Percentiles rank a stretch among this genome's conserved stretches.
phyloP scores from a whole-genome alignment of 23 red algal genomes.

The Chondrus crispus region DNA sequence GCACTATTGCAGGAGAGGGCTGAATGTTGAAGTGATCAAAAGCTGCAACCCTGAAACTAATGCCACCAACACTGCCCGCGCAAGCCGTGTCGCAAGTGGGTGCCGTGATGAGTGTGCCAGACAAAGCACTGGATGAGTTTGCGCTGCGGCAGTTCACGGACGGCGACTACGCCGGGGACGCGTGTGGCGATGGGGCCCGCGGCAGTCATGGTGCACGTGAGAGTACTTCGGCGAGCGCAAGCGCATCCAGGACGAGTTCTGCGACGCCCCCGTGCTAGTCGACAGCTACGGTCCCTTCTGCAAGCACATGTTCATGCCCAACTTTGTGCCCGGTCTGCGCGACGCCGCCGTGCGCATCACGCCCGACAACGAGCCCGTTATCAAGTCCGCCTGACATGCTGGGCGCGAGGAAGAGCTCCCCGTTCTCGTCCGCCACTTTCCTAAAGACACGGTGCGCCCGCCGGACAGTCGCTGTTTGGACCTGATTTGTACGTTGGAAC shows the following conservation, averaged over 20 bases:
- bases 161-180: conserved; percentile 69
- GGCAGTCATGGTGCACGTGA: conserved; percentile 35
- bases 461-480: conserved; percentile 74
- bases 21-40: no score
- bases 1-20: no score
- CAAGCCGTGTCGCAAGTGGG: no score
- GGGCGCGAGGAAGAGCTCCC: conserved; percentile 81
- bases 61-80: no score
- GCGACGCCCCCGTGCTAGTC: conserved; percentile 58
- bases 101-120: no score
- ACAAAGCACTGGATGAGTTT: conserved; percentile 70
- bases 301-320: conserved; percentile 89
- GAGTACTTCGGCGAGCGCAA: conserved; percentile 19
- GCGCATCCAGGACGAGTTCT: conserved; percentile 35
- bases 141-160: conserved; percentile 82
- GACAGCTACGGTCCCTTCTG: conserved; percentile 97
- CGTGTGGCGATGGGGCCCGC: conserved; percentile 57
- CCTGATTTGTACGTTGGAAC: conserved; percentile 76
- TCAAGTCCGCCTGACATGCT: conserved; percentile 77
- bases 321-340: conserved; percentile 34
- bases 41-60: no score
- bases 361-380: conserved; percentile 51
- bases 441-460: neutral
- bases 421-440: conserved; percentile 85
- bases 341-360: conserved; percentile 74